Evolutionary conservation across 768 basidiomycete genomes (phyloP).

Genomic region (Pleurotus citrinopileatus): DNA sequence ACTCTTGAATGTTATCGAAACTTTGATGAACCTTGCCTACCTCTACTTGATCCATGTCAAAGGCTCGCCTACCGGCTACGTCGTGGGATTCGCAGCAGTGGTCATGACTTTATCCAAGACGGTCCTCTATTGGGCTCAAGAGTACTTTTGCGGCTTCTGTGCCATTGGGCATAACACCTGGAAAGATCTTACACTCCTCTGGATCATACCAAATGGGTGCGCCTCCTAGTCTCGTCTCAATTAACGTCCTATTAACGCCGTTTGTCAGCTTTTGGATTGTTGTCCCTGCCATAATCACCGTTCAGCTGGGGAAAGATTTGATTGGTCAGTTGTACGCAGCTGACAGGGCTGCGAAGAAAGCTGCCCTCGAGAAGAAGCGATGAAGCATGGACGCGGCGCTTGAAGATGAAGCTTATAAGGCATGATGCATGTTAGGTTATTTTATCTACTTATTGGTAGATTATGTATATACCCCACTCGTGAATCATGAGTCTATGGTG

Average conservation of each 20-base stretch:
- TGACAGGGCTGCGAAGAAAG: slow-evolving; percentile 19
- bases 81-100: slow-evolving; percentile 71
- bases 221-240: slow-evolving; percentile 18
- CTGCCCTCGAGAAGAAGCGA: slow-evolving; percentile 10
- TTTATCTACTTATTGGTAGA: no score
- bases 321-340: slow-evolving; percentile 34
- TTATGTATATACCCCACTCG: no score
- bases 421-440: no score
- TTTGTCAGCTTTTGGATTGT: slow-evolving; percentile 69
- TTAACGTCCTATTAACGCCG: neutral
- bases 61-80: slow-evolving; percentile 59
- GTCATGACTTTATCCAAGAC: slow-evolving; percentile 88
- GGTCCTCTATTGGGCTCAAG: slow-evolving; percentile 75
- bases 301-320: slow-evolving; percentile 64
- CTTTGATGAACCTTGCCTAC: slow-evolving; percentile 68
- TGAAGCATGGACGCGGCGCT: neutral
- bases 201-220: slow-evolving; percentile 80
- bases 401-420: no score
- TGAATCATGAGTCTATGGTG: no score
- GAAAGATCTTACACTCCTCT: slow-evolving; percentile 51
- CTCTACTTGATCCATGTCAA: slow-evolving; percentile 70
- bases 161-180: slow-evolving; percentile 70
- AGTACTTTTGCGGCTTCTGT: slow-evolving; percentile 75
- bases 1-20: slow-evolving; percentile 77
- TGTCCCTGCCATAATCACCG: slow-evolving; percentile 59